Evolutionary conservation across 495 filamentous ascomycete genomes (phyloP), one percentile per base, ranked within the genome.

Genomic region (Chaetomium fimeti): DNA sequence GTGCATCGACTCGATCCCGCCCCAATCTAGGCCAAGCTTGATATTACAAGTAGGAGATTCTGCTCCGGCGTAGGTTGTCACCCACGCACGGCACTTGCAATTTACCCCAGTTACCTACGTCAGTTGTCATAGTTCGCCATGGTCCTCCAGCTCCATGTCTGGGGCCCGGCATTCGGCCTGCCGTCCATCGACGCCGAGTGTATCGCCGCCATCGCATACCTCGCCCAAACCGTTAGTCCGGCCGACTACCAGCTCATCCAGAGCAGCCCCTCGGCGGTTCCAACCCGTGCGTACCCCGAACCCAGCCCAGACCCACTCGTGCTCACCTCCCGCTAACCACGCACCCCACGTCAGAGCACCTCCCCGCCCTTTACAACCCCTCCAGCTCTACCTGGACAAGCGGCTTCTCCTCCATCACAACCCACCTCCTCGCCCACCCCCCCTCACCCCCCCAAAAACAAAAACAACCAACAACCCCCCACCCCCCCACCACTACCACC

Each of bases 161-260:
- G 91, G 91, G 93, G 94, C 47, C 90, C 92, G 38, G 92, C 89
- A 42, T 95, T 95, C 75, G 82, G 81, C 29, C 84, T 97, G 45
- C 89, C 93, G 12, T 97, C 93, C 57, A 88, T 97, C 64, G 93
- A 97, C 63, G 82, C 94, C 57, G 90, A 95, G 82, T 97, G 89
- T 67, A 83, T 93, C 49, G 89, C 90, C 16, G 79, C 87, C 45
- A 87, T 93, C 61, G 83, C 90, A 43, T 93, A 89, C 70, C 79
- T 92, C 40, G 81, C 83, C 13, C 75, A 85, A 61, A 77, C 79
- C 55, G 72, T 89, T 12, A 83, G 83, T 28, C 74, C 75, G 65
- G 79, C 83, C 49, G 75, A 83, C 62, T 98, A 92, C 91, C 80
- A 81, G 60, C 80, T 97, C 40, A 78, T 97, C 66, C 84, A 89